Evolutionary conservation across 345 rosid genomes (phyloP).

Genomic region (Pseudoturritis turrita): DNA sequence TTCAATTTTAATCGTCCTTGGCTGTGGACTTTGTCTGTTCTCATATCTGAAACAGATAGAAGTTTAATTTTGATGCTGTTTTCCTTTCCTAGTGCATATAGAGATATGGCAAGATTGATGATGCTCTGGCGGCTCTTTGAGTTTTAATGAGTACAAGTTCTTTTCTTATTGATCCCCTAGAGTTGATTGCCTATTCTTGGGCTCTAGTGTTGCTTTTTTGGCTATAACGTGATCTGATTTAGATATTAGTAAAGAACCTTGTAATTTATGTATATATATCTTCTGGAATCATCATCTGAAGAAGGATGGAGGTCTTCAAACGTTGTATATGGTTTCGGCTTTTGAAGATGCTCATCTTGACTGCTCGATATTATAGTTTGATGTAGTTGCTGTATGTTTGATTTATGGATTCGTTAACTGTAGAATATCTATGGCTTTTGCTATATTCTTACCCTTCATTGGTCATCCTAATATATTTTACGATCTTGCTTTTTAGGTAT

Average conservation of each 20-base stretch:
- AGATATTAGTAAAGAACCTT: background rate
- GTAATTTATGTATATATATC: background rate
- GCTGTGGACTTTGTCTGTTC: no score
- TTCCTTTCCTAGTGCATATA: background rate
- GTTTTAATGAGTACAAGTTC: background rate
- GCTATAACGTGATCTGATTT: background rate
- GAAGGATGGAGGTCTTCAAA: conserved; percentile 1
- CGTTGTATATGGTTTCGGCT: background rate
- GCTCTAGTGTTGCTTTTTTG: background rate
- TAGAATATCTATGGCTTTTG: background rate
- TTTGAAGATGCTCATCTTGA: background rate
- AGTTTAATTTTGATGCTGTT: no score
- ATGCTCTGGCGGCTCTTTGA: background rate
- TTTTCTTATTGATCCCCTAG: background rate
- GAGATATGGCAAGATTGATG: background rate
- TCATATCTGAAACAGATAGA: no score
- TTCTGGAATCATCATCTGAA: background rate
- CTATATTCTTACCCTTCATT: background rate
- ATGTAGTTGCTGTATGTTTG: conserved; percentile 4
- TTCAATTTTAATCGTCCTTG: no score
- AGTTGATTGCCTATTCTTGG: conserved; percentile 5
- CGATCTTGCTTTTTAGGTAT: conserved; percentile 54
- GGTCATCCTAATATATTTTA: conserved; percentile 9
- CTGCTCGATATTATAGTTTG: background rate
- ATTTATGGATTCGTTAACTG: conserved; percentile 6